Evolutionary conservation across 108 stramenopile species (phyloP), one percentile per base, ranked within the genome.

Genomic region (Nitzschia palea): DNA sequence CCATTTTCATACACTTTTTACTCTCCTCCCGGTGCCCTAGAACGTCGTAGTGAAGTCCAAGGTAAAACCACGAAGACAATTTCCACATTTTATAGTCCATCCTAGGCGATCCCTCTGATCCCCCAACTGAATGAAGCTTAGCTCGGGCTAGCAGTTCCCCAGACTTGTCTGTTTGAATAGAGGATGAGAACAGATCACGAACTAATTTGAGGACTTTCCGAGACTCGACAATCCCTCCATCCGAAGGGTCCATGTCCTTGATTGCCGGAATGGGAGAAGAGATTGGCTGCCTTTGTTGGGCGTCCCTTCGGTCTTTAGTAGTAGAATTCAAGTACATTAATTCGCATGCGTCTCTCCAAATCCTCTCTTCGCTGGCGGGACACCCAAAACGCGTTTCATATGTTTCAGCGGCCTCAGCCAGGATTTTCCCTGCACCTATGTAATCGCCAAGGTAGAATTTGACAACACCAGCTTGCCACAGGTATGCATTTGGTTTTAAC

Each of bases 1-100:
- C 91, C 76, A 78, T 81, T 70, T 93, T 93, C 84, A 93, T 90
- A 56, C 88, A 93, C 51, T 73, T 65, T 59, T 85, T 88, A 51
- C 82, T 84, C 44, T 86, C 83, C 0, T 80, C 69, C 0, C 55
- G 53, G 48, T 86, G 76, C 1, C 88, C 88, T 25, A 78, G 20
- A n/a, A 74, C 82, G 68, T 93, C 91, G 54, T 88, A 83, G 48
- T 88, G 81, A n/a, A 93, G 56, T 32, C 88, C 91, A 15, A 93
- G 60, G 53, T 86, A 93, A 53, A 74, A 93, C 77, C 80, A 86
- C 17, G 91, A 80, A 67, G 78, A 84, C 9, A 93, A 67, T 58
- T 88, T 88, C 85, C 89, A 84, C 81, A 86, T 80, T 68, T 89
- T 93, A 8, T 44, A 57, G 67, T 93, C 91, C 9, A 40, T 18